Evolutionary conservation across 345 rosid genomes (phyloP).

Genomic region (Populus euphratica): DNA sequence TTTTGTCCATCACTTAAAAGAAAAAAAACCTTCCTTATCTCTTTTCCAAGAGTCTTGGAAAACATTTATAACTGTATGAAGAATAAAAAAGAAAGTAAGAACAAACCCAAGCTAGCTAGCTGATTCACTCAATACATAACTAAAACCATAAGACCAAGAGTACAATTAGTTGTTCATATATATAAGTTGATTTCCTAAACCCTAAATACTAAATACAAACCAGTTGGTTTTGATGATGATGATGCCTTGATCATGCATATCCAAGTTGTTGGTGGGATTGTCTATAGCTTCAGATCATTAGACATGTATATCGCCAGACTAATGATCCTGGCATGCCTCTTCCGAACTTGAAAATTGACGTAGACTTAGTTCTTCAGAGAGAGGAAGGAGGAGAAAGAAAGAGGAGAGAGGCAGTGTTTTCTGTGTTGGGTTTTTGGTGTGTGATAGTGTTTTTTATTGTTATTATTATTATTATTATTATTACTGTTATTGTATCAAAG

Average conservation of each 20-base stretch:
- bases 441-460: neutral
- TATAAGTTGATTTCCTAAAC: neutral
- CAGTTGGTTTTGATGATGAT: neutral
- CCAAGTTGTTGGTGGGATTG: neutral
- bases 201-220: neutral
- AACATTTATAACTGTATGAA: too few species aligned
- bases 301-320: neutral
- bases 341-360: neutral
- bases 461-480: too few species aligned
- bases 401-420: conserved; percentile 10
- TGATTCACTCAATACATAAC: neutral
- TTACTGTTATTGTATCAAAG: conserved; percentile 1
- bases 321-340: neutral
- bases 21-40: neutral
- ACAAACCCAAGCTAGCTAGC: too few species aligned
- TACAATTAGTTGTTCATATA: too few species aligned
- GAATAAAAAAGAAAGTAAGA: too few species aligned
- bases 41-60: neutral
- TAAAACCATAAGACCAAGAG: neutral
- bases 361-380: neutral
- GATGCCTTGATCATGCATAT: neutral
- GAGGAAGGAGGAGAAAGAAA: conserved; percentile 1
- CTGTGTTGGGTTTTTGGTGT: conserved; percentile 1
- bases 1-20: too few species aligned
- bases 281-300: neutral